Evolutionary conservation across 495 filamentous ascomycete species (phyloP).

Genomic region (Penicillium taxi): DNA sequence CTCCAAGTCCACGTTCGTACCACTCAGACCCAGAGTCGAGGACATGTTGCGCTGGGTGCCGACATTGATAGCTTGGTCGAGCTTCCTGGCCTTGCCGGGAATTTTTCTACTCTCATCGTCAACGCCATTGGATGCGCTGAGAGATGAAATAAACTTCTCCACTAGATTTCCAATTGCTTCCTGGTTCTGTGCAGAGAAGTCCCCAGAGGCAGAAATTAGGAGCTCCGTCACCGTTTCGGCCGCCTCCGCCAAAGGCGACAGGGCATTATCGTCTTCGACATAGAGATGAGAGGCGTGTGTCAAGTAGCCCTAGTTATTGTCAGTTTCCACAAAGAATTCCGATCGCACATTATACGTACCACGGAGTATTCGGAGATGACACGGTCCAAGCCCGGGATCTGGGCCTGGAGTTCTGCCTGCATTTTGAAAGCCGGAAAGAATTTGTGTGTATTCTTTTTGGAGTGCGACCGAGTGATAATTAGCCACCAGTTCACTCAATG

Average conservation of each 20-base stretch:
- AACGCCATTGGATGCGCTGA: constrained; percentile 63
- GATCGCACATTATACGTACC: constrained; percentile 24
- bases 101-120: constrained; percentile 61
- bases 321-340: constrained; percentile 8
- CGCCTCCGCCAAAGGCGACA: constrained; percentile 76
- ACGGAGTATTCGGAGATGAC: constrained; percentile 88
- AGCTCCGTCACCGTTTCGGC: constrained; percentile 75
- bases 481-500: not conserved
- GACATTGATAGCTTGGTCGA: constrained; percentile 95
- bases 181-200: constrained; percentile 61
- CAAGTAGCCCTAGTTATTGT: constrained; percentile 60
- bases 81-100: constrained; percentile 67
- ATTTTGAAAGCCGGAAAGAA: constrained; percentile 37
- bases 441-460: no score
- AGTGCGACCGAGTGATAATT: not conserved
- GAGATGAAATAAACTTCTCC: constrained; percentile 78
- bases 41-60: constrained; percentile 91
- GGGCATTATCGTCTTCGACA: constrained; percentile 57
- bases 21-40: constrained; percentile 82
- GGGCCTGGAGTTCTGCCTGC: constrained; percentile 84
- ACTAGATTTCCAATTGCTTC: constrained; percentile 73
- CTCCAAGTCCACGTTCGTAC: constrained; percentile 81
- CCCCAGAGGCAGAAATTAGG: constrained; percentile 82
- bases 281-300: constrained; percentile 83
- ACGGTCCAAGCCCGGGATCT: constrained; percentile 82